Conservation (phyloP, 192 early-diverging fungal species). For the Spinellus fusiger region DNA sequence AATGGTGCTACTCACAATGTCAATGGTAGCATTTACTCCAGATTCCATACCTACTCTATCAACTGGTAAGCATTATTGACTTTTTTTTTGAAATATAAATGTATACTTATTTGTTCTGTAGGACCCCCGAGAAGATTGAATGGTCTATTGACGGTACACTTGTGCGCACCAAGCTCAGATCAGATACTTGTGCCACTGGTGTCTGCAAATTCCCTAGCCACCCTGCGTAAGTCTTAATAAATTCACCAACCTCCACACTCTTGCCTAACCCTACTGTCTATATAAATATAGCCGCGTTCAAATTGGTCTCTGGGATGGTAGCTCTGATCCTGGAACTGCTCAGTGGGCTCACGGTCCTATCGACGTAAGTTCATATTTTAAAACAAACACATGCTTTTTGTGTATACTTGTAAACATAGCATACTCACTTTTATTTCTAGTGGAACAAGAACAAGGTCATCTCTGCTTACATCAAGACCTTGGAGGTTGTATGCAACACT, state of each 20-base stretch:
- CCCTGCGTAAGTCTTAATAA: constrained; percentile 14
- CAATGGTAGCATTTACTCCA: constrained; percentile 8
- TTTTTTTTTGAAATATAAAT: background rate
- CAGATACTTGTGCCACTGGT: constrained; percentile 11
- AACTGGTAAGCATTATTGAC: constrained; percentile 31
- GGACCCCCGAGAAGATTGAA: constrained; percentile 25
- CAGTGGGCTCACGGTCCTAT: constrained; percentile 22
- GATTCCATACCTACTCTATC: constrained; percentile 41
- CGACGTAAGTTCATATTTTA: constrained; percentile 7
- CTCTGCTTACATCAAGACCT: background rate
- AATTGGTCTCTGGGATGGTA: constrained; percentile 40
- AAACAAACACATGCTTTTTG: background rate
- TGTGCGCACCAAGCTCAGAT: constrained; percentile 24
- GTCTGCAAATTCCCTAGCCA: constrained; percentile 16
- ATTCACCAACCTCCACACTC: background rate
- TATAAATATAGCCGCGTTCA: constrained; percentile 31
- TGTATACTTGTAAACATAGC: background rate
- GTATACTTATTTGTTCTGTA: background rate
- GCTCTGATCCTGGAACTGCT: constrained; percentile 4
- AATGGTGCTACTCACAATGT: constrained; percentile 16
- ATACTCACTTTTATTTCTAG: background rate
- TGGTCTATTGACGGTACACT: constrained; percentile 36
- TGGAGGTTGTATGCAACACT: background rate
- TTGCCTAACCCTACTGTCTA: constrained; percentile 5
- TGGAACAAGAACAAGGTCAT: background rate